phyloP scores from a whole-genome alignment of 2,329 filamentous ascomycete genomes.

The Aspergillus floridensis region DNA sequence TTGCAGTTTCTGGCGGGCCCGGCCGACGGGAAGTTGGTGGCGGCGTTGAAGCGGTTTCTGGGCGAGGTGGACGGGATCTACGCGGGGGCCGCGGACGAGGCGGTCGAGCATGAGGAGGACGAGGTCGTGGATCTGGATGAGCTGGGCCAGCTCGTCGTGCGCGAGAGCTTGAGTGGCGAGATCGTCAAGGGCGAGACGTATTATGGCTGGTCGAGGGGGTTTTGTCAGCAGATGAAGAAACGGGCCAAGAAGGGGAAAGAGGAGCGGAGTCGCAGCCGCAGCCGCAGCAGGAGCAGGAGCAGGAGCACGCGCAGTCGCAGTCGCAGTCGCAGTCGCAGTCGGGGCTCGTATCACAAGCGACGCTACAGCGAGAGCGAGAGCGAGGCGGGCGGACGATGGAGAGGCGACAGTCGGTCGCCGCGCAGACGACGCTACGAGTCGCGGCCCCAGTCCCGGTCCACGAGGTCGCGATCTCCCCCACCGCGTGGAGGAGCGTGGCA shows the following conservation, averaged over 20 bases:
- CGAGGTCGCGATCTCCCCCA: constrained; percentile 20
- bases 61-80: constrained; percentile 69
- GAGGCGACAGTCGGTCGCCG: constrained; percentile 25
- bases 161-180: constrained; percentile 66
- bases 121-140: constrained; percentile 66
- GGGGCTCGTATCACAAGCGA: constrained; percentile 41
- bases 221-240: constrained; percentile 77
- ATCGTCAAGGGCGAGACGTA: constrained; percentile 69
- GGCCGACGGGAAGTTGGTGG: constrained; percentile 63
- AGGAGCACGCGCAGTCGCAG: constrained; percentile 42
- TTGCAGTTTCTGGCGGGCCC: constrained; percentile 68
- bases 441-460: constrained; percentile 21
- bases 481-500: constrained; percentile 29
- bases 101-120: constrained; percentile 48
- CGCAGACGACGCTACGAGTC: constrained; percentile 24
- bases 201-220: constrained; percentile 80
- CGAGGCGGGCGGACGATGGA: constrained; percentile 29
- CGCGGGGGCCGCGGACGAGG: constrained; percentile 42
- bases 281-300: constrained; percentile 33
- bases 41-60: constrained; percentile 68
- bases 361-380: constrained; percentile 42
- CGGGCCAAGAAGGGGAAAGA: constrained; percentile 25
- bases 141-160: constrained; percentile 66
- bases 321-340: constrained; percentile 51
- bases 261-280: constrained; percentile 38